Base-by-base conservation (phyloP, 495 filamentous ascomycete species). In the Penicillium pulvis region DNA sequence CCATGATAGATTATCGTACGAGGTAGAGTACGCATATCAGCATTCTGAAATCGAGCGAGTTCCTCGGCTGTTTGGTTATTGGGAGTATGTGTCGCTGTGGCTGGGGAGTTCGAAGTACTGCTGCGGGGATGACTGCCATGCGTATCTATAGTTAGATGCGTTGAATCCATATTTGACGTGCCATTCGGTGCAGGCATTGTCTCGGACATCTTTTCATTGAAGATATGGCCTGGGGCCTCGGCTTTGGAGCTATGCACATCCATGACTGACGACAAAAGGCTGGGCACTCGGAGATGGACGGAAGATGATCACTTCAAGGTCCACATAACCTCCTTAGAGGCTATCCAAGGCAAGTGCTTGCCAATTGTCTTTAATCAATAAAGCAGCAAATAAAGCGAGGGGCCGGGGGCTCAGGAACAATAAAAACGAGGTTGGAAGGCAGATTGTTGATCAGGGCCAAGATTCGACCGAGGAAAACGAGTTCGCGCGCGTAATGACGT, bases 401-500 rank as follows among this genome's bases (percentile, higher is more conserved):
- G 12, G 12, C 14, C 6, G 46, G 46, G 16, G 26, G 36, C 2
- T 24, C 6, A 9, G 31, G 39, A 49, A 51, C 16, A 59, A 20
- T 28, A 43, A 56, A 48, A 39, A 42, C 50, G 51, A 56, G 35
- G 28, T 44, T 10, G 26, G 39, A 53, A 24, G 26, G 35, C 43
- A 49, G 42, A 33, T 47, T 39, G 39, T 23, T 49, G 44, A 26
- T 39, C 19, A 35, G 12, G 9, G 48, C n/a, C 19, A 55, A 50
- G 44, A 51, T 43, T 49, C 36, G 42, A 51, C 33, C 51, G 35
- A 3, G 35, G 35, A 28, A 58, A 57, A 51, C 45, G 31, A 55
- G 54, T 24, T 30, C 47, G 30, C 47, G 50, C 47, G 50, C 64
- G 62, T 64, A 70, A 75, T 75, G 73, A 75, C 73, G 73, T 68